Conservation (phyloP, 1,284 basidiomycete species). For the Naganishia sp. region DNA sequence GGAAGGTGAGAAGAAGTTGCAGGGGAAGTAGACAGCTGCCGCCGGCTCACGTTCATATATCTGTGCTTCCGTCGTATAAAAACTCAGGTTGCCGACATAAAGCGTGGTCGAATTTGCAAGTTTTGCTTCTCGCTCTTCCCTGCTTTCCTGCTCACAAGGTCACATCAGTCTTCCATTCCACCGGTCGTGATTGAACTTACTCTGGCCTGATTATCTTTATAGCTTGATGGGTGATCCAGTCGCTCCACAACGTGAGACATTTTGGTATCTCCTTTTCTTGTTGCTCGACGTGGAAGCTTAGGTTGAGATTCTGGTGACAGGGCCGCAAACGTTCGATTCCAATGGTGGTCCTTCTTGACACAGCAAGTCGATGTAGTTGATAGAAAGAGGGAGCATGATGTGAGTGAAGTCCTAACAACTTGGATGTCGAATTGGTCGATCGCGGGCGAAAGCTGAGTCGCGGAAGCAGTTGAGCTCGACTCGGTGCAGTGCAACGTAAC, state of each 20-base stretch:
- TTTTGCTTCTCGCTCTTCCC: constrained; percentile 57
- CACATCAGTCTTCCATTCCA: constrained; percentile 17
- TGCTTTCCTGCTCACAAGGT: constrained; percentile 42
- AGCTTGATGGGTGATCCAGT: constrained; percentile 90
- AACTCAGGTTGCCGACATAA: constrained; percentile 94
- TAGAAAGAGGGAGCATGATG: too few species aligned
- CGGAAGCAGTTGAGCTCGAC: too few species aligned
- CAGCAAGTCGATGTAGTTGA: too few species aligned
- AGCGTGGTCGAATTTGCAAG: constrained; percentile 58
- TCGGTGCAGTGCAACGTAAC: too few species aligned
- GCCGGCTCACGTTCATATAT: constrained; percentile 75
- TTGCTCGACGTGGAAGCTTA: not conserved
- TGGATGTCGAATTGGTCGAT: too few species aligned
- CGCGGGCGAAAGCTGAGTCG: too few species aligned
- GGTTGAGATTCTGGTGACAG: not conserved
- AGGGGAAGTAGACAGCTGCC: not conserved
- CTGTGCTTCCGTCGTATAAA: constrained; percentile 98
- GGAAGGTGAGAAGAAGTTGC: not conserved
- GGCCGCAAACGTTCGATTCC: too few species aligned
- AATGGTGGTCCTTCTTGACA: too few species aligned
- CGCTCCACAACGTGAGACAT: constrained; percentile 86
- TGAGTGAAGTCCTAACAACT: too few species aligned
- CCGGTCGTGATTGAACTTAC: constrained; percentile 46
- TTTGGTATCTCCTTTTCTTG: constrained; percentile 24
- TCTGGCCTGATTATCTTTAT: constrained; percentile 83